Base-by-base conservation (phyloP, 2,329 filamentous ascomycete species). In the Calonectria hongkongensis region DNA sequence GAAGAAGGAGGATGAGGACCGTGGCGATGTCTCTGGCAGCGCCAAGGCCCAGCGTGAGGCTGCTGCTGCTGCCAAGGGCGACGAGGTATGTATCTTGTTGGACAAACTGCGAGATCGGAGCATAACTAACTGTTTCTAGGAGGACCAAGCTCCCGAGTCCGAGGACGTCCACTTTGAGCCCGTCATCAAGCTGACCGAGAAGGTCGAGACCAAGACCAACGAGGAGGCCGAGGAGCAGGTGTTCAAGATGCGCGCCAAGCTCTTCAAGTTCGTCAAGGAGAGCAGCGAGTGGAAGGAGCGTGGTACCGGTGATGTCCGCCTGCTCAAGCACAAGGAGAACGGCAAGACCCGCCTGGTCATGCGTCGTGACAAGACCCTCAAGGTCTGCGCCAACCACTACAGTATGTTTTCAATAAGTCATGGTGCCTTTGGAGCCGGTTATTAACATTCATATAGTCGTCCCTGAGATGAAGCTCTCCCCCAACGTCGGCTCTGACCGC, bases 361-460 rank as follows among this genome's bases (percentile, higher is more conserved):
- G 97, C 94, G 97, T 86, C 92, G 97, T 85, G 97, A 99, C 90
- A 98, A 98, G 95, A 99, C 97, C 74, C 92, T 98, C 88, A 99
- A 99, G 92, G 97, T 99, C 87, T 99, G 97, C 93, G 97, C 97
- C 84, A 99, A 99, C 90, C 97, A 99, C 91, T 99, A 99, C 88
- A 93, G 96, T 98, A 93, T 82, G 94, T 88, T 28, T 18, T 10
- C 16, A 2, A 30, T 13, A 12, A 27, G n/a, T 5, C 18, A 36
- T 13, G 13, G 8, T 12, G 36, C n/a, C 25, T 25, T 43, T 5
- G 28, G 33, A 43, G 8, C 21, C n/a, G 36, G 2, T 18, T 30
- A 43, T 58, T 75, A 39, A 76, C 66, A 45, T 64, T 66, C 36
- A 30, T 66, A 63, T 64, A 98, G 96, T 99, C 83, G 95, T 98